A percentile compares a stretch with the other conserved stretches of the same genome.
These are phyloP conservation scores for Fusarium torreyae DNA, from an alignment of 2,329 filamentous ascomycete genomes.

Conservation along the genomic window DNA sequence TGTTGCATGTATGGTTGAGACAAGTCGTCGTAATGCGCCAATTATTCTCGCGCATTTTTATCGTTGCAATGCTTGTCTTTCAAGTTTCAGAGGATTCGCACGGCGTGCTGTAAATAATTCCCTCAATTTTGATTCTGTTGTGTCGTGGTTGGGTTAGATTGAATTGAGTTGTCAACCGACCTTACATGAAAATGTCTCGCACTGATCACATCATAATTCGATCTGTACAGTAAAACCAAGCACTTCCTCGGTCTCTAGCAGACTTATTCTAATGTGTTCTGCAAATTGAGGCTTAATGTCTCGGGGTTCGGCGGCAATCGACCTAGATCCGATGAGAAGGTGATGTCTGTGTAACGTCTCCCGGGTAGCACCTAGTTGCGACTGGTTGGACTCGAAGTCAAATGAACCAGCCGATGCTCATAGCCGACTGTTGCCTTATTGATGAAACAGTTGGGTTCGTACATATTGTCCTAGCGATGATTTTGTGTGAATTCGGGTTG, in stretches of 20 bases:
- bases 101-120: slow-evolving; percentile 16
- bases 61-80: slow-evolving; percentile 13
- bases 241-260: slow-evolving; percentile 11
- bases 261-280: neutral
- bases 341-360: slow-evolving; percentile 35
- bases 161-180: neutral
- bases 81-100: slow-evolving; percentile 1
- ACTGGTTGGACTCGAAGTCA: slow-evolving; percentile 31
- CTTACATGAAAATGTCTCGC: neutral
- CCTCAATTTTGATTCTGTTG: slow-evolving; percentile 1
- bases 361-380: slow-evolving; percentile 38
- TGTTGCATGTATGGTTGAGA: slow-evolving; percentile 13
- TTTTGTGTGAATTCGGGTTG: too few relatives aligned
- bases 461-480: neutral
- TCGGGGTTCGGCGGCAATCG: neutral
- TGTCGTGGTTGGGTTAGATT: neutral
- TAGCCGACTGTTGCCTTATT: slow-evolving; percentile 18
- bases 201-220: neutral
- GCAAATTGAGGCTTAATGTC: neutral
- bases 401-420: slow-evolving; percentile 10
- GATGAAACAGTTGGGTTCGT: neutral
- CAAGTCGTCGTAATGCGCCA: slow-evolving; percentile 24
- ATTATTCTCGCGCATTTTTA: slow-evolving; percentile 12
- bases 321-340: neutral
- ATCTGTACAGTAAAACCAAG: neutral